Evolutionary conservation across 1,284 basidiomycete species (phyloP).

Genomic region (Leccinum ambiguum): DNA sequence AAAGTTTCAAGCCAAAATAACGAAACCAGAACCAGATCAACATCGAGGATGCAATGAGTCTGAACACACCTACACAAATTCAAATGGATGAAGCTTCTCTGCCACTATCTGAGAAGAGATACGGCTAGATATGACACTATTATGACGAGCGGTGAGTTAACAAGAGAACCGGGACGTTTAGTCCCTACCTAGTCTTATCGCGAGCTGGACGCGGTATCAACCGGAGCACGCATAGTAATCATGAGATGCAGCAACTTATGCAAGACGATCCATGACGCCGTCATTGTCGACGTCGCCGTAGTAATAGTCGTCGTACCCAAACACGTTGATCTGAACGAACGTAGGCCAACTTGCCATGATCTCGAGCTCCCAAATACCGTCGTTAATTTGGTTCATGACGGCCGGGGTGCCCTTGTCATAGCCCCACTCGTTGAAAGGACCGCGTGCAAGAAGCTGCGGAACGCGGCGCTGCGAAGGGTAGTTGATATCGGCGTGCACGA

Average conservation of each 20-base stretch:
- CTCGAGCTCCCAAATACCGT: conserved; percentile 76
- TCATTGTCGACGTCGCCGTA: conserved; percentile 89
- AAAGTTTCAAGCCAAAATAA: conserved; percentile 9
- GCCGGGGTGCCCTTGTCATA: conserved; percentile 79
- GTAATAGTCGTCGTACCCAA: conserved; percentile 85
- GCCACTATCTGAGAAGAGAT: conserved; percentile 23
- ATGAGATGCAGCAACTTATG: conserved; percentile 37
- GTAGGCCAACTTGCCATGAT: conserved; percentile 89
- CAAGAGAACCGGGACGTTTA: neutral
- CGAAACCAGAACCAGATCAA: conserved; percentile 9
- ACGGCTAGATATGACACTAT: conserved; percentile 15
- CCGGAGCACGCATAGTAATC: conserved; percentile 6
- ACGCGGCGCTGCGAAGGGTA: conserved; percentile 69
- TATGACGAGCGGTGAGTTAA: conserved; percentile 2
- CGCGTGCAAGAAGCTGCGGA: conserved; percentile 84
- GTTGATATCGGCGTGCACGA: conserved; percentile 76
- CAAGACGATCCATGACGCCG: conserved; percentile 84
- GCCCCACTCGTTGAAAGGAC: conserved; percentile 89
- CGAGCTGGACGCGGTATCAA: conserved; percentile 7
- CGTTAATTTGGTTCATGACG: conserved; percentile 58
- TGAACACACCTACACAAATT: conserved; percentile 21
- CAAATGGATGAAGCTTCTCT: conserved; percentile 30
- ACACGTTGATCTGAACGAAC: conserved; percentile 86
- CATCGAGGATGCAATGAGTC: conserved; percentile 31
- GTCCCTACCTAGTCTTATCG: conserved; percentile 22